Evolutionary conservation across 2,329 filamentous ascomycete species (phyloP), one percentile per base, ranked within the genome.

Genomic region (Neofusicoccum ribis): DNA sequence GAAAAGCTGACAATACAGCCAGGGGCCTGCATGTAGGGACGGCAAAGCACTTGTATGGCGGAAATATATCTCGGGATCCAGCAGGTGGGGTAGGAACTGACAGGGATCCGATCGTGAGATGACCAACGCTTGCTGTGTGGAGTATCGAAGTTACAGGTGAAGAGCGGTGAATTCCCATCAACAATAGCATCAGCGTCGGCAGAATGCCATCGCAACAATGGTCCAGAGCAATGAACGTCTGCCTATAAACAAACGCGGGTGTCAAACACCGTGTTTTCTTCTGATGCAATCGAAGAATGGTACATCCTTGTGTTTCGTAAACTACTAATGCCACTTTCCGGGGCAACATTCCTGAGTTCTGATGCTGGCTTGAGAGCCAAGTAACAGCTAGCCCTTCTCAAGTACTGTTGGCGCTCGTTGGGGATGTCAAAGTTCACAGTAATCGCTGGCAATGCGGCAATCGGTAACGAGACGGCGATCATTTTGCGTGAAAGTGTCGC

Each of bases 101-200:
- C 43, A 60, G 43, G 56, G 56, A n/a, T 47, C 27, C 27, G 41
- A 60, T 47, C 41, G 31, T 60, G 56, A 46, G 23, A 31, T 58
- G 54, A 14, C 56, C 56, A 60, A 60, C 20, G n/a, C 8, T 37
- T 47, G 23, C 41, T n/a, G 37, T 43, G 17, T 20, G 37, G 27
- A 37, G 12, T 39, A 23, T 17, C 20, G 27, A 17, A 31, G 23
- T 37, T 17, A 14, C 37, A 39, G 27, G 6, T 31, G 27, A 31
- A 31, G 27, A 31, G 27, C 27, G 27, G 27, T 31, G 27, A 31
- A 31, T 31, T 31, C 27, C 27, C 27, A 31, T 31, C 27, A 31
- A 31, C 5, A 31, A 31, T 31, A 31, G 6, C 27, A 31, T 31
- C 27, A 7, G 27, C 27, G 6, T 31, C 6, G 27, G 27, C 27